phyloP scores from a whole-genome alignment of 2,329 filamentous ascomycete species.

The Penicillium sp. region DNA sequence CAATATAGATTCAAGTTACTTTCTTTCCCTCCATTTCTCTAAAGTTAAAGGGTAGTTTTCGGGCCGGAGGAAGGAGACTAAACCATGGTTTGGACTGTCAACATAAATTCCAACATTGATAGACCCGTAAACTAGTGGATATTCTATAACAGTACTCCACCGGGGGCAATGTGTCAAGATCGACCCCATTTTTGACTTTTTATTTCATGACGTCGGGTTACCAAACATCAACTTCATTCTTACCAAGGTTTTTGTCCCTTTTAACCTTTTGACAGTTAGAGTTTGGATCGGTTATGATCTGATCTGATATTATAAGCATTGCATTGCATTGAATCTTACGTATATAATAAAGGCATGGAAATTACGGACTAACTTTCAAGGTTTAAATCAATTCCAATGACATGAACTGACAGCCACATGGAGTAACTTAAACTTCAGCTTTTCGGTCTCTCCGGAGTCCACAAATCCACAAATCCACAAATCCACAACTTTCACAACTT shows the following conservation, averaged over 20 bases:
- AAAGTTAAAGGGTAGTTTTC: neutral
- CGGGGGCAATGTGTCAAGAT: slow-evolving; percentile 3
- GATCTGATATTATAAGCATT: neutral
- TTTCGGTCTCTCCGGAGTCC: neutral
- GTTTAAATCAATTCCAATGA: neutral
- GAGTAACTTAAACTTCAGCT: neutral
- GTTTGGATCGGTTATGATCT: slow-evolving; percentile 11
- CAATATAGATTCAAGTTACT: neutral
- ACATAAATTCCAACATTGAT: neutral
- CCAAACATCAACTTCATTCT: neutral
- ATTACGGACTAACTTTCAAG: neutral
- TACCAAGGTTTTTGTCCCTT: neutral
- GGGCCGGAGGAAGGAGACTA: neutral
- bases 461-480: neutral
- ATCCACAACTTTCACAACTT: neutral
- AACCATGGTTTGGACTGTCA: slow-evolving; percentile 1
- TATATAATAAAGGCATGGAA: neutral
- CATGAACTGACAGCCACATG: slow-evolving; percentile 4
- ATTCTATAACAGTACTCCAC: neutral
- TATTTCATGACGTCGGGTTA: slow-evolving; percentile 14
- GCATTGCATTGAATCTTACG: neutral
- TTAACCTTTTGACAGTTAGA: slow-evolving; percentile 16
- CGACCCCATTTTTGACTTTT: slow-evolving; percentile 8
- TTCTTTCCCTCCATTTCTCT: neutral
- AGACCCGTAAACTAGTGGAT: slow-evolving; percentile 18